Conservation (phyloP, 73 alveolate species). For the Tetrahymena thermophila region DNA sequence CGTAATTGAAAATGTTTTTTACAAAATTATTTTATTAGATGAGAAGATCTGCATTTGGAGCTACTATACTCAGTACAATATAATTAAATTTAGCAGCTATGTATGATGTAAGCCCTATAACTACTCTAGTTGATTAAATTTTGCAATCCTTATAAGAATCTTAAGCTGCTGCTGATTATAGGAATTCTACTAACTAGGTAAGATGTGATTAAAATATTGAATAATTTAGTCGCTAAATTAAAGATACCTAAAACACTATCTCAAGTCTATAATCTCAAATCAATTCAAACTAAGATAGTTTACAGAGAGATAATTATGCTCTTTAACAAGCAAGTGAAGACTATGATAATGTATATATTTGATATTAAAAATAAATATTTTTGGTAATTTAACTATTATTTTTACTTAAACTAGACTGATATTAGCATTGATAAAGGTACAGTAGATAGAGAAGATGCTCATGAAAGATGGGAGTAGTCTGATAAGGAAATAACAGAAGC, state of each 20-base stretch:
- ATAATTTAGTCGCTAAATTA: neutral
- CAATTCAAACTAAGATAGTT: neutral
- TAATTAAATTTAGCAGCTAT: neutral
- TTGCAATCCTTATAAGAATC: neutral
- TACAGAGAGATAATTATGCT: neutral
- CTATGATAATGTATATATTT: neutral
- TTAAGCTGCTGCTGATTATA: neutral
- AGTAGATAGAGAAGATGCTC: neutral
- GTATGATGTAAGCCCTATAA: neutral
- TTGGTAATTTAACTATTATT: neutral
- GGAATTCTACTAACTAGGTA: neutral
- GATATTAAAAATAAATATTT: neutral
- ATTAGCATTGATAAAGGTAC: neutral
- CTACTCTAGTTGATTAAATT: neutral
- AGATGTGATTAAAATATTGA: neutral
- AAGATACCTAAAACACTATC: neutral
- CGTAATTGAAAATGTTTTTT: no score
- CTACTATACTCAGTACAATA: neutral
- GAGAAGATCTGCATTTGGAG: neutral
- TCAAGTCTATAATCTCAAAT: neutral
- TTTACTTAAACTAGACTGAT: neutral
- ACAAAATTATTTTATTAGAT: neutral
- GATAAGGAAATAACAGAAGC: neutral
- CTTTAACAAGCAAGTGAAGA: neutral
- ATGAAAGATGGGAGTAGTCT: neutral